Base-by-base conservation (phyloP, 2,329 filamentous ascomycete genomes). In the Lasiodiplodia theobromae region DNA sequence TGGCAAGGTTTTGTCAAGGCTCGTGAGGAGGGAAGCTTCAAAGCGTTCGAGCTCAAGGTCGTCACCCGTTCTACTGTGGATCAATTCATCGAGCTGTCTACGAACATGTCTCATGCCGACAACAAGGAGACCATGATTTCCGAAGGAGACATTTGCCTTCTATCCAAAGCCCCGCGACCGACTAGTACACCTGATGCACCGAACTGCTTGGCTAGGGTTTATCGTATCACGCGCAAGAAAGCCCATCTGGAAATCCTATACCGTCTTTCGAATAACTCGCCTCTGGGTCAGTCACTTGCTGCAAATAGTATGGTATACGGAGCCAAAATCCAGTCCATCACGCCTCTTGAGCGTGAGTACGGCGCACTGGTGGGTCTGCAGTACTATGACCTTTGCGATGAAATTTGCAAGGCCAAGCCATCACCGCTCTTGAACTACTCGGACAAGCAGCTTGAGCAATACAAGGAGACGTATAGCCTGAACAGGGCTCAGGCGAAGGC, bases 341-440 rank as follows among this genome's bases (percentile, higher is more conserved):
- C 92, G 2, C 96, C 96, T 0, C 90, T 98, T 64, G 95, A 99
- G 82, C 91, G 96, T 78, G 96, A 99, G 80, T 99, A 94, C 78
- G 96, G 94, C 68, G 93, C 96, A 0, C 82, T 99, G 37, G 92
- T 94, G 81, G 95, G 92, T 74, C 81, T 99, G 71, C 92, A 97
- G 78, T 98, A 96, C 79, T 99, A 98, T 74, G 96, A 99, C 79
- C 85, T 99, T 23, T 96, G 95, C 83, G 91, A 95, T 69, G 96
- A 99, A 80, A 92, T 99, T 68, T 85, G 96, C 58, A 89, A 90
- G 73, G 96, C 94, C 3, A 93, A 94, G 76, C 96, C 96, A 0
- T 97, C 95, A 7, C 94, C 93, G 1, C 88, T 97, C 73, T 86
- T 97, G 65, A 89, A 88, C 7, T 97, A 97, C 77, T 88, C 88